Percentiles rank a stretch among this genome's conserved stretches.
These are phyloP conservation scores for Didymellaceae sp. DNA, from an alignment of 2,329 filamentous ascomycete species.

Conservation along the genomic window DNA sequence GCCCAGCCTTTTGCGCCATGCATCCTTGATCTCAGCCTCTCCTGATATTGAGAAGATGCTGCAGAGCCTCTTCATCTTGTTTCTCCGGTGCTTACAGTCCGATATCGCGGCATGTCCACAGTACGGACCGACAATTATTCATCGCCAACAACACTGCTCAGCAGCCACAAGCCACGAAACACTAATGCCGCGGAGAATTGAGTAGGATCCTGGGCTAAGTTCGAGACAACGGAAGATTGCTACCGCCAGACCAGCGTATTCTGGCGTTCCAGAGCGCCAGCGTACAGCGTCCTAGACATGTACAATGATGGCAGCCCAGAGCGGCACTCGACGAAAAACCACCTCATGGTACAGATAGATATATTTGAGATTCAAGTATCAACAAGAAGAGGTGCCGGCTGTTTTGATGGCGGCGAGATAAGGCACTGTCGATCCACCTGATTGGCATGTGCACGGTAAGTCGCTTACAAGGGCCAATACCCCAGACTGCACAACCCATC, in stretches of 20 bases:
- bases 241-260: too few relatives aligned
- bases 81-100: slow-evolving; percentile 21
- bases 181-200: slow-evolving; percentile 7
- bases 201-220: too few relatives aligned
- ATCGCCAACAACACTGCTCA: neutral
- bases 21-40: neutral
- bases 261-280: neutral
- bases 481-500: neutral
- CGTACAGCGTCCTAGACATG: neutral
- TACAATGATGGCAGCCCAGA: slow-evolving; percentile 18
- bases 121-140: slow-evolving; percentile 2
- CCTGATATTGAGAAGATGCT: neutral
- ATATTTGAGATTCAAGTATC: neutral
- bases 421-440: slow-evolving; percentile 26
- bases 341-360: neutral
- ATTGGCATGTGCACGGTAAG: slow-evolving; percentile 27
- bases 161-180: slow-evolving; percentile 12
- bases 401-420: slow-evolving; percentile 49
- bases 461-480: slow-evolving; percentile 16
- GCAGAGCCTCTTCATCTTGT: neutral
- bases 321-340: neutral
- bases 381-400: neutral
- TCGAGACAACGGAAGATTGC: too few relatives aligned
- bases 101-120: slow-evolving; percentile 20
- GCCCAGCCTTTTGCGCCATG: slow-evolving; percentile 10